A percentile compares a stretch with the other conserved stretches of the same genome.
Conservation (phyloP, 805 yeast genomes). For the Candida khao-thaluensis region DNA sequence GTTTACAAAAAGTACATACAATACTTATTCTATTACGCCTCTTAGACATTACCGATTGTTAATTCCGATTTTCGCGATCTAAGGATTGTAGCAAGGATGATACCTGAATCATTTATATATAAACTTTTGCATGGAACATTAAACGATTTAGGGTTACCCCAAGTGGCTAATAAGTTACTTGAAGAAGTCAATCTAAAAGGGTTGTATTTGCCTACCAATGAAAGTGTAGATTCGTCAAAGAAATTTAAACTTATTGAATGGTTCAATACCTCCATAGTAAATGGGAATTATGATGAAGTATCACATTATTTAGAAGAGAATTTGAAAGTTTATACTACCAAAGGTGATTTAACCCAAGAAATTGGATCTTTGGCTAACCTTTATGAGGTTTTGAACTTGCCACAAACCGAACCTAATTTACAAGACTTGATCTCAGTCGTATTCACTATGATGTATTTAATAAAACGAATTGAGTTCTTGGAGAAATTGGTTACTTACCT, state of each 20-base stretch:
- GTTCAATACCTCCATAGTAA: constrained; percentile 6
- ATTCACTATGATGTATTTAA: constrained; percentile 19
- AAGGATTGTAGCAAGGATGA: background rate
- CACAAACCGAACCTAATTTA: background rate
- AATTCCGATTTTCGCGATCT: background rate
- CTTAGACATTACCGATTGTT: constrained; percentile 1
- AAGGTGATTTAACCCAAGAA: constrained; percentile 6
- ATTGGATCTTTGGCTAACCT: constrained; percentile 5
- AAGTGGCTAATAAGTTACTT: constrained; percentile 13
- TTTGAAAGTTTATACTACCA: constrained; percentile 4
- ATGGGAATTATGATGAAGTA: constrained; percentile 12
- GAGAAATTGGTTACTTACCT: constrained; percentile 17
- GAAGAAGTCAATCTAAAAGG: constrained; percentile 16
- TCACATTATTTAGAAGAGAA: constrained; percentile 11
- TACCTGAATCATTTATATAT: constrained; percentile 17
- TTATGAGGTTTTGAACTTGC: constrained; percentile 8
- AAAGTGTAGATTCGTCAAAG: constrained; percentile 5
- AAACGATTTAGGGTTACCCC: constrained; percentile 14
- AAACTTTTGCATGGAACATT: constrained; percentile 12
- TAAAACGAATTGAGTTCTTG: constrained; percentile 24
- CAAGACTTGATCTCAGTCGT: constrained; percentile 7
- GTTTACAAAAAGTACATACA: constrained; percentile 37
- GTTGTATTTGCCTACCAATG: constrained; percentile 1
- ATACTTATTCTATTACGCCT: constrained; percentile 31
- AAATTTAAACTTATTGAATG: constrained; percentile 13